A percentile compares a stretch with the other conserved stretches of the same genome.
These are phyloP conservation scores for Dactylellina haptotyla DNA, from an alignment of 2,329 filamentous ascomycete genomes.

Conservation along the genomic window DNA sequence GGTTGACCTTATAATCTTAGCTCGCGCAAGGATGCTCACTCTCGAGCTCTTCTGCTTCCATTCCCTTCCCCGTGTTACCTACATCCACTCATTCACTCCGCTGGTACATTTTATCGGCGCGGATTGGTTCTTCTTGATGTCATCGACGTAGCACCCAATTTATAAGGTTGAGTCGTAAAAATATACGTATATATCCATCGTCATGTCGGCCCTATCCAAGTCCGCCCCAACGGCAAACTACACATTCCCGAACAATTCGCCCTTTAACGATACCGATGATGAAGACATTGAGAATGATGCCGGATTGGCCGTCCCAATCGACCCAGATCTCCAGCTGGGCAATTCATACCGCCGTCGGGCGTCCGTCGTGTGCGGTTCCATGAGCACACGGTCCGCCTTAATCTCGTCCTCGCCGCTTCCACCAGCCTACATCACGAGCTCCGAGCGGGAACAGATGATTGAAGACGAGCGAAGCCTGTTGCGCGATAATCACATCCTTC, in stretches of 20 bases:
- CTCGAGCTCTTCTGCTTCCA: slow-evolving; percentile 8
- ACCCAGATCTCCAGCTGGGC: slow-evolving; percentile 49
- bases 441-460: slow-evolving; percentile 69
- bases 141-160: neutral
- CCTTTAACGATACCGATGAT: slow-evolving; percentile 37
- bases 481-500: slow-evolving; percentile 73
- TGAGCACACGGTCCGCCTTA: slow-evolving; percentile 55
- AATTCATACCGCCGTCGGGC: slow-evolving; percentile 47
- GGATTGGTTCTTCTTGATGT: neutral
- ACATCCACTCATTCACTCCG: neutral
- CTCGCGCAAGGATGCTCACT: neutral
- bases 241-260: slow-evolving; percentile 37
- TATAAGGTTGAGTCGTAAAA: neutral
- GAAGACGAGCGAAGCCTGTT: slow-evolving; percentile 71
- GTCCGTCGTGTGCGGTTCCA: slow-evolving; percentile 56
- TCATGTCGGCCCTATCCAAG: slow-evolving; percentile 47
- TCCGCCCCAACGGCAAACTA: slow-evolving; percentile 38
- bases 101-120: neutral
- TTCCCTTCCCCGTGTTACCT: slow-evolving; percentile 26
- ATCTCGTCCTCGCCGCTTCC: slow-evolving; percentile 54
- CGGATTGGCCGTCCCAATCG: slow-evolving; percentile 31
- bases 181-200: neutral
- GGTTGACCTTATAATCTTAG: slow-evolving; percentile 12
- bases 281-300: slow-evolving; percentile 37
- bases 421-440: slow-evolving; percentile 63